Base-by-base conservation (phyloP, 352 stramenopile species). In the Phytophthora boehmeriae region DNA sequence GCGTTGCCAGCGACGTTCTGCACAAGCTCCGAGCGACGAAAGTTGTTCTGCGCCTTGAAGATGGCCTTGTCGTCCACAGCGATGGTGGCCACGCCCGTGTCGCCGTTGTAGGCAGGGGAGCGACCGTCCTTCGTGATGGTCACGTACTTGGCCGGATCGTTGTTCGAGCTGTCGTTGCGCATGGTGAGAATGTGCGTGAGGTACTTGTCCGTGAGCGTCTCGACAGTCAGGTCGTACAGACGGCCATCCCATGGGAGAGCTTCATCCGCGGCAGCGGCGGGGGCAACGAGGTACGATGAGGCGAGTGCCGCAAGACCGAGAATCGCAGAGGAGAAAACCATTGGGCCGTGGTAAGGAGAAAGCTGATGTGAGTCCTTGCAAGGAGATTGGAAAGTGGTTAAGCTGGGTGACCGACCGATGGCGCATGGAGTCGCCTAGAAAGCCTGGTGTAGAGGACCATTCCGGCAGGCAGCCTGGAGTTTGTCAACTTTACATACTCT, bases 1-100 rank as follows among this genome's bases (percentile, higher is more conserved):
- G n/a, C 23, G 51, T 71, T 66, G 44, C 53, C 54, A 1, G 54
- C 63, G 25, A 83, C 25, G 51, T 71, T 73, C 63, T 83, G 74
- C 53, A 83, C 70, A 19, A 83, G 65, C 52, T 83, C 74, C 5
- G 74, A 80, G 55, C 74, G 74, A 32, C 74, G 71, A 56, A 80
- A 80, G 61, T 71, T 80, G 39, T 43, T 53, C 54, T 80, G 70
- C 19, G 49, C 55, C 11, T 66, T 63, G 61, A 83, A 83, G 36
- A 83, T 73, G 8, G 74, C 64, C 27, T 73, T 59, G 56, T 71
- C 53, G 56, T 83, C 74, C 16, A 83, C 74, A 5, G 27, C 71
- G 45, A 83, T 52, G 54, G 54, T 69, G 67, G 80, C 76, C 39
- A 80, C 74, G 28, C 74, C 74, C 36, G 67, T 78, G 63, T 83